Conservation (phyloP, 75 land plant genomes). For the Cupressus sempervirens region DNA sequence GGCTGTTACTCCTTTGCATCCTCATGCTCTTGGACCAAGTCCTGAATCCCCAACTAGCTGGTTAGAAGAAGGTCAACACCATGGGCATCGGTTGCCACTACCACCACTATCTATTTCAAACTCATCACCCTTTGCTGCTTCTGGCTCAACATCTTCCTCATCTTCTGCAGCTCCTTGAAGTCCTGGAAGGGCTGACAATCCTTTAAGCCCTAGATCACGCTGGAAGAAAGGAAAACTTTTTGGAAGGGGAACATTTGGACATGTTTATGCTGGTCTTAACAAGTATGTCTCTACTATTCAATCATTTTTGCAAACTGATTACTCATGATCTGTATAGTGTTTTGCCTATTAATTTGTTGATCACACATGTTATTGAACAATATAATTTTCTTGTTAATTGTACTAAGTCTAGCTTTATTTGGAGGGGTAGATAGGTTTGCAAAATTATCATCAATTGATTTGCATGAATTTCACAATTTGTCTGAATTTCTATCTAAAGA, state of each 20-base stretch:
- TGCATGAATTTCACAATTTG: not conserved
- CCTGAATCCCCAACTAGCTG: constrained; percentile 47
- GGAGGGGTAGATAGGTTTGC: not conserved
- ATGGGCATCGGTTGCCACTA: constrained; percentile 70
- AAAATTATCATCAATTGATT: not conserved
- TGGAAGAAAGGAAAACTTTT: too few relatives aligned
- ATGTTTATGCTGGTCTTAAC: too few relatives aligned
- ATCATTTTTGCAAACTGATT: too few relatives aligned
- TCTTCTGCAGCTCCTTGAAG: constrained; percentile 54
- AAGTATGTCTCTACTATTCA: too few relatives aligned
- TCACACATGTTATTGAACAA: too few relatives aligned
- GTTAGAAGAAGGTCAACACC: constrained; percentile 65
- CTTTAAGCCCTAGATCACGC: constrained; percentile 52
- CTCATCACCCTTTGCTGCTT: too few relatives aligned
- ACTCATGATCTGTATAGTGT: too few relatives aligned
- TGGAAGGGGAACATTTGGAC: too few relatives aligned
- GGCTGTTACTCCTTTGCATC: constrained; percentile 91
- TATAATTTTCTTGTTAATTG: not conserved
- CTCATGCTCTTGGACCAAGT: constrained; percentile 47
- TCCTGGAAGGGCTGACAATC: constrained; percentile 66
- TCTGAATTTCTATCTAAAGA: not conserved
- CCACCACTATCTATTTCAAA: too few relatives aligned
- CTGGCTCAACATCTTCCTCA: constrained; percentile 36
- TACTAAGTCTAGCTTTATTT: not conserved
- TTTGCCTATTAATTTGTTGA: too few relatives aligned